Percentiles rank a stretch among this genome's conserved stretches.
phyloP scores from a whole-genome alignment of 352 stramenopile genomes.

The Sclerospora graminicola region DNA sequence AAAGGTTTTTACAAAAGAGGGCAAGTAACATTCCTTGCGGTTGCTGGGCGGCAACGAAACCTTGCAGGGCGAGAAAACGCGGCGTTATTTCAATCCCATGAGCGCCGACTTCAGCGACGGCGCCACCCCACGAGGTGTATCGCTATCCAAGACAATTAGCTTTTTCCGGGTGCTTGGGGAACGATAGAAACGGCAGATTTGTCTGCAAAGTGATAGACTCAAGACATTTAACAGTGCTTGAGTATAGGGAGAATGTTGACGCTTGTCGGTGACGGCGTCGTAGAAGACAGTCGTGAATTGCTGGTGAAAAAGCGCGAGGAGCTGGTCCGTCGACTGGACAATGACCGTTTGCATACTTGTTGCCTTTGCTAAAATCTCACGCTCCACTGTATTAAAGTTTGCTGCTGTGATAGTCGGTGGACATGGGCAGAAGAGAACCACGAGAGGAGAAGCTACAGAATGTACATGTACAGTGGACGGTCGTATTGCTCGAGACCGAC shows the following conservation, averaged over 20 bases:
- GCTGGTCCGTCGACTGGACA: conserved; percentile 13
- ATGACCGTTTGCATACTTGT: conserved; percentile 15
- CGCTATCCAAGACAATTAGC: too few species aligned
- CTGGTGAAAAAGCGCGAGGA: conserved; percentile 20
- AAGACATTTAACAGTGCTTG: too few species aligned
- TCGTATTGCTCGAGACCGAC: conserved; percentile 21
- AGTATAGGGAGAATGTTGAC: conserved; percentile 56
- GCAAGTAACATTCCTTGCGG: conserved; percentile 38
- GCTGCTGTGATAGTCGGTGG: conserved; percentile 6
- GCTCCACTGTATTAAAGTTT: conserved; percentile 8
- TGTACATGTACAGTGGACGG: too few species aligned
- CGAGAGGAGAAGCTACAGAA: conserved; percentile 8
- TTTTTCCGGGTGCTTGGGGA: too few species aligned
- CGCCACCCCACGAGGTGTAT: conserved; percentile 62
- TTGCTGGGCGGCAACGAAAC: conserved; percentile 41
- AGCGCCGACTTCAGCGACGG: too few species aligned
- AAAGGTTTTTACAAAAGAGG: conserved; percentile 64
- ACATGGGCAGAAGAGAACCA: too few species aligned
- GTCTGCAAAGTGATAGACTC: too few species aligned
- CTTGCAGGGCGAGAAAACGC: too few species aligned
- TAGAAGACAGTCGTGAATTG: too few species aligned
- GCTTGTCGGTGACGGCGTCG: conserved; percentile 33
- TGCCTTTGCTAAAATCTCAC: conserved; percentile 9
- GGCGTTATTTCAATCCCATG: too few species aligned
- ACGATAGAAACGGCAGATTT: too few species aligned